phyloP scores from a whole-genome alignment of 305 asterid species.

The Petunia hybrid region DNA sequence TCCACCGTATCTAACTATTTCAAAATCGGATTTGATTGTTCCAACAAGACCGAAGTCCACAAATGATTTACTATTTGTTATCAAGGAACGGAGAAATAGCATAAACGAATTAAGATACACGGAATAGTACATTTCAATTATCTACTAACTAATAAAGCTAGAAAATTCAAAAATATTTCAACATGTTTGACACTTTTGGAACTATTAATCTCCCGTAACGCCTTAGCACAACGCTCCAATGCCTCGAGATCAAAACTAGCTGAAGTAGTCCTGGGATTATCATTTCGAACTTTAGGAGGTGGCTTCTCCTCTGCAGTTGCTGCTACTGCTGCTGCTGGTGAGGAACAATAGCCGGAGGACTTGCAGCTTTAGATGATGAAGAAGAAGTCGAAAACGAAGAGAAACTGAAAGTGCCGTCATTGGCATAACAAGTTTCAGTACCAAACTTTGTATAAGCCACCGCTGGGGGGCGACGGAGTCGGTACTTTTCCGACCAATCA shows the following conservation, averaged over 20 bases:
- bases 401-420: constrained; percentile 61
- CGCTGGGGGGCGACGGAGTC: constrained; percentile 42
- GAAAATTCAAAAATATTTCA: background rate
- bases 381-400: constrained; percentile 57
- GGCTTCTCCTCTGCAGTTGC: constrained; percentile 42
- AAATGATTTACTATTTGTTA: too few species aligned
- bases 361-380: constrained; percentile 39
- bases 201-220: constrained; percentile 60
- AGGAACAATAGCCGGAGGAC: constrained; percentile 40
- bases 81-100: background rate
- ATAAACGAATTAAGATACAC: background rate
- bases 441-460: constrained; percentile 62
- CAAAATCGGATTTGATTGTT: too few species aligned
- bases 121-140: background rate
- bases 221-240: constrained; percentile 79
- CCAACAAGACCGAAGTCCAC: too few species aligned
- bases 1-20: too few species aligned
- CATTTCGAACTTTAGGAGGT: constrained; percentile 64
- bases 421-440: constrained; percentile 57
- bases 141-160: background rate
- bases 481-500: too few species aligned
- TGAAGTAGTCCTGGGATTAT: constrained; percentile 84
- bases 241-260: constrained; percentile 97
- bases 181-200: constrained; percentile 76
- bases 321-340: constrained; percentile 48